Percentiles rank a stretch among this genome's conserved stretches.
phyloP scores from a whole-genome alignment of 306 rosid species.

The Cyamopsis tetragonoloba region DNA sequence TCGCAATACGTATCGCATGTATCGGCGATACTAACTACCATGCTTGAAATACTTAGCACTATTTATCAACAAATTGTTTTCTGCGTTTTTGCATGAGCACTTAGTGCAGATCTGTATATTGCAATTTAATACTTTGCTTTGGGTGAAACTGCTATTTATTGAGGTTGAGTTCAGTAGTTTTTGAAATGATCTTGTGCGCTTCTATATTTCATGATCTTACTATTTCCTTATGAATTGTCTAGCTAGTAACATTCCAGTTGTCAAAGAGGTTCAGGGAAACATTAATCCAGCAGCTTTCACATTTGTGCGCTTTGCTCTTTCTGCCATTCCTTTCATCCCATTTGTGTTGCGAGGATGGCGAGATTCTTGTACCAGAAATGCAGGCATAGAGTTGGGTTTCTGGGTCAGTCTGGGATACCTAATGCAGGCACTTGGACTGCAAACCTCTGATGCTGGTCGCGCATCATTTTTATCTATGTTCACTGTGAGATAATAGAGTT shows the following conservation, averaged over 20 bases:
- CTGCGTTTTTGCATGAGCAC: not conserved
- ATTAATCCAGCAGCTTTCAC: constrained; percentile 70
- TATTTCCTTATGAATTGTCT: constrained; percentile 8
- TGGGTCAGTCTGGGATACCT: constrained; percentile 84
- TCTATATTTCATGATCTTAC: not conserved
- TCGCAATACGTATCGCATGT: too few relatives aligned
- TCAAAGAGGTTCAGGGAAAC: constrained; percentile 68
- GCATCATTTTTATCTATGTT: constrained; percentile 65
- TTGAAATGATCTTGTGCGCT: not conserved
- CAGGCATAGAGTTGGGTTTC: constrained; percentile 78
- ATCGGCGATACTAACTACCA: too few relatives aligned
- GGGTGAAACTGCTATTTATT: not conserved
- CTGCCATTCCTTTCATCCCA: constrained; percentile 69
- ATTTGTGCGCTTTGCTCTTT: constrained; percentile 56
- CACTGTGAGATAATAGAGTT: constrained; percentile 44
- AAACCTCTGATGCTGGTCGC: constrained; percentile 78
- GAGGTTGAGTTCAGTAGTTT: not conserved
- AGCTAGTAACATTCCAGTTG: constrained; percentile 75
- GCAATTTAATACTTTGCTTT: not conserved
- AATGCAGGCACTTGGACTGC: constrained; percentile 71
- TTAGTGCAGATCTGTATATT: not conserved
- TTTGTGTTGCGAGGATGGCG: constrained; percentile 45
- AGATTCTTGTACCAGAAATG: constrained; percentile 48
- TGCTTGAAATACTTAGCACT: not conserved
- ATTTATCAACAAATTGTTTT: not conserved